Evolutionary conservation across 2,329 filamentous ascomycete species (phyloP).

Genomic region (Arthroderma uncinatum): DNA sequence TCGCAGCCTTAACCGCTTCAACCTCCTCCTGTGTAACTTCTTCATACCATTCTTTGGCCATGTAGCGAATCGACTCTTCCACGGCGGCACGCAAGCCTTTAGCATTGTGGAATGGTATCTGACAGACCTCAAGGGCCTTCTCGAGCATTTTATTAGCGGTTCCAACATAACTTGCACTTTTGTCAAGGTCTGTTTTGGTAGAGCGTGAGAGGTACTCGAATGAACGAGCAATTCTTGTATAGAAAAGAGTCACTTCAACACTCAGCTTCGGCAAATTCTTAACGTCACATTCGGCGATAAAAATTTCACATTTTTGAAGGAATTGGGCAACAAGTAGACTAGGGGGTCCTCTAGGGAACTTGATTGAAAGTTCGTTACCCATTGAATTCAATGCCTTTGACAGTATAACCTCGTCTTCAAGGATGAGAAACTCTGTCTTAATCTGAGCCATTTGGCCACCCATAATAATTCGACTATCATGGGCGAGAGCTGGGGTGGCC

Average conservation of each 20-base stretch:
- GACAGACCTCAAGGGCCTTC: neutral
- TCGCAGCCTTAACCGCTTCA: slow-evolving; percentile 42
- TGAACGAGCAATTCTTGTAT: neutral
- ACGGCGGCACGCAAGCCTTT: neutral
- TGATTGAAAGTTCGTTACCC: neutral
- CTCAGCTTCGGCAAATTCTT: neutral
- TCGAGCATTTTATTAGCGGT: neutral
- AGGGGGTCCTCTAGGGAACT: neutral
- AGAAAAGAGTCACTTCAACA: neutral
- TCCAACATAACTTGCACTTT: neutral
- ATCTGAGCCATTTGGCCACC: neutral
- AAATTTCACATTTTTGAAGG: neutral
- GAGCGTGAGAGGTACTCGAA: neutral
- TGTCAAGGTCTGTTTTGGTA: neutral
- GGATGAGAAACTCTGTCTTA: neutral
- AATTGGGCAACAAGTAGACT: neutral
- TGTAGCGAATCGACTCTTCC: neutral
- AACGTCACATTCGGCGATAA: neutral
- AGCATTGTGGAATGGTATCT: neutral
- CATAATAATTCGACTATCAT: neutral
- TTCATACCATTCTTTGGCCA: neutral
- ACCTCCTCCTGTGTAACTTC: slow-evolving; percentile 36
- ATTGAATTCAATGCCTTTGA: neutral
- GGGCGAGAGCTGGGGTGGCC: neutral
- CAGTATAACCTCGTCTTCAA: neutral